Conservation (phyloP, 805 yeast genomes). For the Teunomyces gatunensis region DNA sequence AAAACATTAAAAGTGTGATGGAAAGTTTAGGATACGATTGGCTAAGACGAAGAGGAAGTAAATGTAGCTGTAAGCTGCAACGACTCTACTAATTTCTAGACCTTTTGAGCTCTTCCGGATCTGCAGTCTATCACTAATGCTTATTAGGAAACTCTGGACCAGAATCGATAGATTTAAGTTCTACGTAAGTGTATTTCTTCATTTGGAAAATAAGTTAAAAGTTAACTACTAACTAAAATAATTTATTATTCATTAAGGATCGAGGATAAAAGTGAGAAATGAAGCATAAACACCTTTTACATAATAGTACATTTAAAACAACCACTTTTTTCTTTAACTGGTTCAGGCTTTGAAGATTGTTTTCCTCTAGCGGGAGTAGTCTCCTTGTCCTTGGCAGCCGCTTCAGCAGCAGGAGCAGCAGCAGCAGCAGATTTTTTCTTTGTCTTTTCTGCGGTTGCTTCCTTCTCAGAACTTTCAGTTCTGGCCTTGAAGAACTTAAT, state of each 20-base stretch:
- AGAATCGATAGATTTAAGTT: conserved; percentile 3
- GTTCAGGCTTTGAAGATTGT: conserved; percentile 11
- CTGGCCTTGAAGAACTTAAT: conserved; percentile 21
- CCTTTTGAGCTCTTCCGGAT: neutral
- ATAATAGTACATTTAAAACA: conserved; percentile 12
- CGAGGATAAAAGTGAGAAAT: neutral
- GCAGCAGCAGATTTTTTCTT: neutral
- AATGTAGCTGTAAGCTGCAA: neutral
- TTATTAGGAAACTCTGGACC: neutral
- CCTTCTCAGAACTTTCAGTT: neutral
- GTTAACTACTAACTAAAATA: conserved; percentile 6
- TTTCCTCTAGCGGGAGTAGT: conserved; percentile 7
- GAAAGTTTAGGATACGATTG: neutral
- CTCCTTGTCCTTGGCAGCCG: neutral
- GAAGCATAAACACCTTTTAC: conserved; percentile 4
- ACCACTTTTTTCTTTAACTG: conserved; percentile 9
- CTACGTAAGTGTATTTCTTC: neutral
- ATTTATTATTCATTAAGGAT: neutral
- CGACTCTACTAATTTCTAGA: neutral
- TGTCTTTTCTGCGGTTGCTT: neutral
- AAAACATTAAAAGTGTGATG: neutral
- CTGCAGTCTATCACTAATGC: neutral
- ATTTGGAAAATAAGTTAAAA: neutral
- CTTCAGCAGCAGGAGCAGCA: neutral
- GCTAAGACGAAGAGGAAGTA: neutral